Conservation (phyloP, 208 protist species). For the Borovskyia barvae region DNA sequence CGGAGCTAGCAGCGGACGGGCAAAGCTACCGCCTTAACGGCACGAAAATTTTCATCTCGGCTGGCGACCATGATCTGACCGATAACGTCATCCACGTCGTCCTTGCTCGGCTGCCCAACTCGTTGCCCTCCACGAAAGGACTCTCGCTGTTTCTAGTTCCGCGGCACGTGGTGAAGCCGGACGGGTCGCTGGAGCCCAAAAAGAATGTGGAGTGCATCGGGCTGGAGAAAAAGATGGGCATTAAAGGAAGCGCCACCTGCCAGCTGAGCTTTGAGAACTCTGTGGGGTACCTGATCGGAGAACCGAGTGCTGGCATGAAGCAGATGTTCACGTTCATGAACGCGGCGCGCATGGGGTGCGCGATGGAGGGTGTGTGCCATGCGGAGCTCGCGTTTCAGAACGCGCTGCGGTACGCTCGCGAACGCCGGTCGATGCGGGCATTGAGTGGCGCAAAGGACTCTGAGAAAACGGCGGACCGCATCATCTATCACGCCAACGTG, state of each 20-base stretch:
- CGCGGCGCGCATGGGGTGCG: constrained; percentile 71
- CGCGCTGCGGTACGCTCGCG: constrained; percentile 65
- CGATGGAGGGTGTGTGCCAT: constrained; percentile 71
- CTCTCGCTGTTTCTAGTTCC: constrained; percentile 92
- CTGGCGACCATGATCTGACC: constrained; percentile 86
- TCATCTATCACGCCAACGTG: constrained; percentile 81
- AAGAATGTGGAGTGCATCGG: constrained; percentile 66
- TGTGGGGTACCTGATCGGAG: constrained; percentile 85
- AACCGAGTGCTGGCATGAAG: constrained; percentile 73
- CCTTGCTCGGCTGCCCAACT: constrained; percentile 70
- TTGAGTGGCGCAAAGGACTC: constrained; percentile 48
- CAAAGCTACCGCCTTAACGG: constrained; percentile 79
- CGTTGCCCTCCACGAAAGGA: constrained; percentile 65
- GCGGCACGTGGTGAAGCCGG: constrained; percentile 60
- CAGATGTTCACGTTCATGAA: constrained; percentile 93
- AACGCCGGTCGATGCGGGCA: constrained; percentile 73
- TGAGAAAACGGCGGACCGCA: constrained; percentile 54
- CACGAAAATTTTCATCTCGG: constrained; percentile 92
- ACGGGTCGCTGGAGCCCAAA: constrained; percentile 58
- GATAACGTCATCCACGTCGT: constrained; percentile 90
- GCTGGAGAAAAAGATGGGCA: constrained; percentile 90
- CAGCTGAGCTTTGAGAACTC: constrained; percentile 85
- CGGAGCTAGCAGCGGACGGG: constrained; percentile 65
- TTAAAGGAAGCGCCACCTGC: constrained; percentile 75
- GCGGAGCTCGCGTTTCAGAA: constrained; percentile 88